Base-by-base conservation (phyloP, 2,329 filamentous ascomycete species). In the Colletotrichum sp. region DNA sequence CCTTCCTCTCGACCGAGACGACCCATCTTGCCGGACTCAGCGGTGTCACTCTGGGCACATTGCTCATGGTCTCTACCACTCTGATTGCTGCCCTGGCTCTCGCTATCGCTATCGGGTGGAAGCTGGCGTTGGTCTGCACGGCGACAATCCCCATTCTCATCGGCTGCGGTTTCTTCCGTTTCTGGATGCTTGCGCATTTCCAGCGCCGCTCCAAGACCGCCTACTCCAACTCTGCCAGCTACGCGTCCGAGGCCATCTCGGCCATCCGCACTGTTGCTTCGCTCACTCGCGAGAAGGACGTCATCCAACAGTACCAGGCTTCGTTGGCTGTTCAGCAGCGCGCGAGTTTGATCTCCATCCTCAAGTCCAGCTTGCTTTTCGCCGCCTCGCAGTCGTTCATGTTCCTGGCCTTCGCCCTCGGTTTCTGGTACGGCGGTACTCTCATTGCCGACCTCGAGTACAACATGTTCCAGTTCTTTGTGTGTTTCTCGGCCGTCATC, bases 261-360 rank as follows among this genome's bases (percentile, higher is more conserved):
- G 95, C 96, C 8, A 98, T 99, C 79, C 94, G 96, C 68, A 99
- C 97, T 3, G 96, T 99, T 12, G 96, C 96, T 6, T 95, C 95
- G 10, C 90, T 99, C 60, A 98, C 96, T 0, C 92, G 96, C 12
- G 97, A 99, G 85, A 85, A 90, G 0, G 95, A 98, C 81, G 95
- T 99, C 5, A 90, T 95, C 80, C 81, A 85, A 3, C 89, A 93
- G 69, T 99, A 98, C 86, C 93, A 91, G 76, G 83, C 85, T 3
- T 92, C 92, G 65, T 90, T 97, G 36, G 92, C 89, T 2, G 81
- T 81, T 2, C 95, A 98, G 83, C 92, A 93, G 66, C 90, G 89
- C 70, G 87, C 88, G 63, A 95, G 94, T 77, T 84, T 98, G 49
- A 89, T 90, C 12, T 97, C 95, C 0, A 91, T 98, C 36, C 83